These are phyloP conservation scores for Penicillium sumatraense DNA, from an alignment of 2,329 filamentous ascomycete species.

Conservation along the genomic window DNA sequence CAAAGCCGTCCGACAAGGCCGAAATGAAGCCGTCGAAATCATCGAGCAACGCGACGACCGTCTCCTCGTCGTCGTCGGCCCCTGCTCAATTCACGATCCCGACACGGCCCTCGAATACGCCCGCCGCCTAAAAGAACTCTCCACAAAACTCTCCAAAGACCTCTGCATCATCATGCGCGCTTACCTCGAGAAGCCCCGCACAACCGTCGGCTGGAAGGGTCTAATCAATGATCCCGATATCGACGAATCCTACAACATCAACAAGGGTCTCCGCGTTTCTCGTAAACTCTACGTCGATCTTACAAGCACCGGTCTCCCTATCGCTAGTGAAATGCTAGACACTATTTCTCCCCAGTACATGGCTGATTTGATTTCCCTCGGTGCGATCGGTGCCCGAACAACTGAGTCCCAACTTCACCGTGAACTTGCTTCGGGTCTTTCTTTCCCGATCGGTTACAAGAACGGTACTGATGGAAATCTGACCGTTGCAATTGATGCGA, in stretches of 20 bases:
- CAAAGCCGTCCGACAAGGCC: conserved; percentile 48
- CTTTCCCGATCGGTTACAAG: conserved; percentile 99
- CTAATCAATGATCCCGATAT: conserved; percentile 99
- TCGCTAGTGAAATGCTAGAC: conserved; percentile 97
- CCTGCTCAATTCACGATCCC: conserved; percentile 97
- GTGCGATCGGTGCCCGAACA: conserved; percentile 92
- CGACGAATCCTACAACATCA: conserved; percentile 96
- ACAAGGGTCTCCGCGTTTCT: conserved; percentile 94
- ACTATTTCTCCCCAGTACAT: conserved; percentile 98
- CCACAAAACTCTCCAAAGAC: conserved; percentile 79
- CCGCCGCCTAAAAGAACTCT: conserved; percentile 73
- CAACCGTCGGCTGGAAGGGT: conserved; percentile 98
- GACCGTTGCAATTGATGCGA: conserved; percentile 91
- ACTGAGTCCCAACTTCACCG: conserved; percentile 97
- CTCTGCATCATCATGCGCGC: conserved; percentile 95
- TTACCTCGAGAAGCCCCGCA: conserved; percentile 98
- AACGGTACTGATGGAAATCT: conserved; percentile 96
- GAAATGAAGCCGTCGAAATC: conserved; percentile 68
- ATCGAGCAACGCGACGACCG: conserved; percentile 78
- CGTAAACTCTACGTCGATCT: conserved; percentile 92
- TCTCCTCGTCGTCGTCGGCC: conserved; percentile 90
- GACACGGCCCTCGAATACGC: conserved; percentile 87
- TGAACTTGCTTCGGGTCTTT: conserved; percentile 91
- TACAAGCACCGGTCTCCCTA: conserved; percentile 85
- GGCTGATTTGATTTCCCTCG: conserved; percentile 91